Percentiles rank a stretch among this genome's conserved stretches.
phyloP scores from a whole-genome alignment of 306 rosid species.

The Dicorynia guianensis region DNA sequence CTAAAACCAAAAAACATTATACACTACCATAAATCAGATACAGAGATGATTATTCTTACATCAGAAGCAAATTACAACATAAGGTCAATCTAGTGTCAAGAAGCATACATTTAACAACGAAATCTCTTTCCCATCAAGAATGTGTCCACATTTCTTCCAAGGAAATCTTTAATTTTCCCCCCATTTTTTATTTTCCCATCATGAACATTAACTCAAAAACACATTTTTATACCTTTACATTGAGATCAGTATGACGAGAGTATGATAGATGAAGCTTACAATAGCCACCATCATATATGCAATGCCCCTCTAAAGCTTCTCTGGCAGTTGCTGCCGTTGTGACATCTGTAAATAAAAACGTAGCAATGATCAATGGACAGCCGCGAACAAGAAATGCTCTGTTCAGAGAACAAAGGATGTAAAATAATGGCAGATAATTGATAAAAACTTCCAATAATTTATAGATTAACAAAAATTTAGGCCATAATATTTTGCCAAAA shows the following conservation, averaged over 20 bases:
- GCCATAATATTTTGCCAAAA: too few relatives aligned
- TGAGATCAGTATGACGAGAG: conserved; percentile 99
- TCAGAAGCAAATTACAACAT: conserved; percentile 26
- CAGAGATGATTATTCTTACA: conserved; percentile 16
- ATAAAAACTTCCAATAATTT: too few relatives aligned
- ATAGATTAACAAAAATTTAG: too few relatives aligned
- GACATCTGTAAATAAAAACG: conserved; percentile 53
- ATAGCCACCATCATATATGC: conserved; percentile 99
- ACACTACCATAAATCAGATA: conserved; percentile 29
- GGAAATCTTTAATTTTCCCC: conserved; percentile 55
- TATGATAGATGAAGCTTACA: conserved; percentile 99
- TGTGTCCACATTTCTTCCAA: conserved; percentile 66
- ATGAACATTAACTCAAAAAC: conserved; percentile 69
- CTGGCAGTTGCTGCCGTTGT: conserved; percentile 77
- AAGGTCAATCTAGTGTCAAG: conserved; percentile 63
- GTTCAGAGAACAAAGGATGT: conserved; percentile 2
- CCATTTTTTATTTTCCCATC: conserved; percentile 55
- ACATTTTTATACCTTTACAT: conserved; percentile 92
- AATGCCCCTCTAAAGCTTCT: conserved; percentile 92
- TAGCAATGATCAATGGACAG: conserved; percentile 1
- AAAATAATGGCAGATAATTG: too few relatives aligned
- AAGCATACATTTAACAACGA: conserved; percentile 73
- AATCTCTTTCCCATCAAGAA: conserved; percentile 63
- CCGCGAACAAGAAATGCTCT: conserved; percentile 16
- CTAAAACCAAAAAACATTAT: conserved; percentile 46